Conservation (phyloP, 768 basidiomycete genomes). For the Mycena sanguinolenta region DNA sequence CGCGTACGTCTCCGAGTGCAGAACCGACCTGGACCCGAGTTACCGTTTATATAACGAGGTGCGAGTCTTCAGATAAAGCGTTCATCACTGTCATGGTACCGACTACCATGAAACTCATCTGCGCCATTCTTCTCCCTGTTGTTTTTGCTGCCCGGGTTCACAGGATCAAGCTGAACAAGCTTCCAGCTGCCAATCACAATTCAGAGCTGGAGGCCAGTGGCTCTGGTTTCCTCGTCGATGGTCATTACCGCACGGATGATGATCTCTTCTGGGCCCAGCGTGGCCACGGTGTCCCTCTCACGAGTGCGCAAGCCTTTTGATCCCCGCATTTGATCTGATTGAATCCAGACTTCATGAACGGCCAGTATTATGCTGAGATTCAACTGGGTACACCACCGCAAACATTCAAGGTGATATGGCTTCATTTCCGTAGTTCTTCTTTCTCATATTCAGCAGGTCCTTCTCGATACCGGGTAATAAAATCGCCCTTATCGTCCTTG, state of each 20-base stretch:
- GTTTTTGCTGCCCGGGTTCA: constrained; percentile 72
- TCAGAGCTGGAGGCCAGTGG: constrained; percentile 78
- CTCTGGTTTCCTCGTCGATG: constrained; percentile 94
- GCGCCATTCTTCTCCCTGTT: constrained; percentile 62
- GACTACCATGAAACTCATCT: constrained; percentile 38
- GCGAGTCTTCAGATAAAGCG: too few species aligned
- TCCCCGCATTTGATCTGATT: not conserved
- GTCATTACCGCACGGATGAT: constrained; percentile 87
- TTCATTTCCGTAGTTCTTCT: constrained; percentile 4
- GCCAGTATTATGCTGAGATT: constrained; percentile 96
- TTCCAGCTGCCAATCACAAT: constrained; percentile 71
- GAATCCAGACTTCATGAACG: constrained; percentile 99
- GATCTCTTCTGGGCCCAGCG: too few species aligned
- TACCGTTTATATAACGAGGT: too few species aligned
- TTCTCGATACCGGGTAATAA: constrained; percentile 89
- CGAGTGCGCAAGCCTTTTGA: constrained; percentile 67
- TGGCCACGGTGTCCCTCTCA: constrained; percentile 91
- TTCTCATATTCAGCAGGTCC: constrained; percentile 83
- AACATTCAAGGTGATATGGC: constrained; percentile 58
- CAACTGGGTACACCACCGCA: constrained; percentile 88
- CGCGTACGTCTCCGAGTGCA: too few species aligned
- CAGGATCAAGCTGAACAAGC: constrained; percentile 92
- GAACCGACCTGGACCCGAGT: too few species aligned
- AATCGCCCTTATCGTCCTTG: not conserved
- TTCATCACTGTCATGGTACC: too few species aligned